These are phyloP conservation scores for Fusarium goolgardi DNA, from an alignment of 2,329 filamentous ascomycete genomes.

Conservation along the genomic window DNA sequence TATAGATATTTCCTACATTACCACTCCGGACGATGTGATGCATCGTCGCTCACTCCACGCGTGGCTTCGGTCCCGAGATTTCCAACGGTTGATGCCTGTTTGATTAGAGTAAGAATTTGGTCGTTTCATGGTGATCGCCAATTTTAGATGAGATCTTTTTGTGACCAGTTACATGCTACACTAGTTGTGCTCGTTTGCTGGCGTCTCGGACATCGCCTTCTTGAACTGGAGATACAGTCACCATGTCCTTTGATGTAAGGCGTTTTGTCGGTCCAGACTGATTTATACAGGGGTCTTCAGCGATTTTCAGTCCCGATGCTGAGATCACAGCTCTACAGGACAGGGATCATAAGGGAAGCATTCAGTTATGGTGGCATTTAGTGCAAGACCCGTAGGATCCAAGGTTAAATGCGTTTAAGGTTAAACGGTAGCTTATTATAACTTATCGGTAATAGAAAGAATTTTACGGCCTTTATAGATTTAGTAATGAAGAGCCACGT, in stretches of 20 bases:
- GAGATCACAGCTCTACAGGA: too few species aligned
- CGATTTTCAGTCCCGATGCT: too few species aligned
- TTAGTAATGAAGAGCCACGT: neutral
- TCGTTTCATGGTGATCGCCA: neutral
- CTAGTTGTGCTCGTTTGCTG: neutral
- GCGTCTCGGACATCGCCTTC: neutral
- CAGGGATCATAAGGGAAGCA: too few species aligned
- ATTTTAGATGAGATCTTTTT: neutral
- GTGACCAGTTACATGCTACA: neutral
- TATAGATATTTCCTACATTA: neutral
- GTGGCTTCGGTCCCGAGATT: neutral
- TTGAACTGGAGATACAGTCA: too few species aligned
- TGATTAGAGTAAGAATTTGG: neutral
- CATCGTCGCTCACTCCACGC: neutral
- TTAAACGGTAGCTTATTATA: too few species aligned
- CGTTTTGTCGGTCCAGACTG: too few species aligned
- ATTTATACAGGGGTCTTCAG: too few species aligned
- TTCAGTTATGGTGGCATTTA: too few species aligned
- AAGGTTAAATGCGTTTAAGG: too few species aligned
- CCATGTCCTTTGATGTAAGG: too few species aligned
- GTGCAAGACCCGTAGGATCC: too few species aligned
- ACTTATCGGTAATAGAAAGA: accelerated
- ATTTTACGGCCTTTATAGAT: neutral
- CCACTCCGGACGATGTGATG: too few species aligned
- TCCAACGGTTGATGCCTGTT: neutral